Base-by-base conservation (phyloP, 768 basidiomycete species). In the Dioszegia crocea region DNA sequence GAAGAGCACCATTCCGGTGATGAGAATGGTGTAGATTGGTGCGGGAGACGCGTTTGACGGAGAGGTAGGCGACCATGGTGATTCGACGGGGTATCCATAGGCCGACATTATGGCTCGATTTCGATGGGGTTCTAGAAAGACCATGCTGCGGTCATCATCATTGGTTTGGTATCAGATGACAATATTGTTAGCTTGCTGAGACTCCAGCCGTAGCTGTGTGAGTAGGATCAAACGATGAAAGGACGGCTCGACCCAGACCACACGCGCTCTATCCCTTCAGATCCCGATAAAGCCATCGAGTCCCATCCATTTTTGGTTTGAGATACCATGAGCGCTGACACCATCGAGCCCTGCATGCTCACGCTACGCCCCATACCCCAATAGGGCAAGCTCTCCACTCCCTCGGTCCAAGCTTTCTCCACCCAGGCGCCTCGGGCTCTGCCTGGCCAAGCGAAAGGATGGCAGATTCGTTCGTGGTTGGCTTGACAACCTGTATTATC, bases 1-100 rank as follows among this genome's bases (percentile, higher is more conserved):
- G 57, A 71, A 72, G 16, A 67, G 46, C 5, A 72, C 56, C 65
- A 69, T 67, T 6, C 70, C 70, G 3, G 65, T 40, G n/a, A 72
- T 58, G n/a, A 72, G 61, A 31, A 72, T 39, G 19, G 57, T 61
- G 33, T 69, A 72, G 8, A 72, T 41, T 3, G 70, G 67, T 5
- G 70, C 47, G 4, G 65, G 65, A 3, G 33, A 27, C 3, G 19
- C 16, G 24, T 38, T 33, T 4, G 51, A 27, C 17, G 36, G 23
- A 9, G 24, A 11, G 8, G 33, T 36, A 4, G 51, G 36, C 14
- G 39, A 23, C 38, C 51, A 38, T 30, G 33, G 23, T 14, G 46
- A 4, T 4, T 45, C 19, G 43, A 1, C 27, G 10, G 51, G 53
- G 19, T 56, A 56, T 12, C 21, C 41, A 43, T 44, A 45, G 26